Evolutionary conservation across 495 filamentous ascomycete species (phyloP).

Genomic region (Neurospora sp.): DNA sequence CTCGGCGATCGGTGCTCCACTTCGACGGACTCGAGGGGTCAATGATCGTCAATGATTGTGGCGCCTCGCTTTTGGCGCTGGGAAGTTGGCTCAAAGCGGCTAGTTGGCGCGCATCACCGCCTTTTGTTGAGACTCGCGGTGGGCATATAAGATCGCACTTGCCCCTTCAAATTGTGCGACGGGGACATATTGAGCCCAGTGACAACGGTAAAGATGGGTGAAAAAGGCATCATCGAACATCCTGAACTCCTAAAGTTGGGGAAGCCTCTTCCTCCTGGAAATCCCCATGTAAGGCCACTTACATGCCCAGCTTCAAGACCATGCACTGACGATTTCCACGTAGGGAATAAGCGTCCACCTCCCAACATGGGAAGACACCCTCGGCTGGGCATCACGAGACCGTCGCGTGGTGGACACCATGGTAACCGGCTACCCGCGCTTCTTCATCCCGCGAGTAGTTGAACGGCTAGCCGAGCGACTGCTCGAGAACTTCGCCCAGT

Average conservation of each 20-base stretch:
- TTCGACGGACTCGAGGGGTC: background rate
- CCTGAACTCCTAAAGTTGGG: constrained; percentile 9
- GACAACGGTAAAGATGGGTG: background rate
- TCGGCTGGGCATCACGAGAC: constrained; percentile 18
- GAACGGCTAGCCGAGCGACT: constrained; percentile 1
- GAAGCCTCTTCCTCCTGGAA: constrained; percentile 4
- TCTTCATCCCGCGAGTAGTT: constrained; percentile 12
- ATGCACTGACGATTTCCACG: background rate
- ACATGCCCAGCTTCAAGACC: background rate
- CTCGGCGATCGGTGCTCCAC: background rate
- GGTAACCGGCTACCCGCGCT: constrained; percentile 20
- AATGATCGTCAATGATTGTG: background rate
- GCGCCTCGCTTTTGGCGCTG: background rate
- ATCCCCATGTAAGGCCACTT: constrained; percentile 10
- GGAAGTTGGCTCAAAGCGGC: background rate
- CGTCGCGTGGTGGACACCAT: constrained; percentile 13
- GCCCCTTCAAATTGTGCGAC: background rate
- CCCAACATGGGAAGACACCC: constrained; percentile 17
- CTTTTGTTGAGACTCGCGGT: background rate
- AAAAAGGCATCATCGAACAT: background rate
- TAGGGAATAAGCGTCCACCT: constrained; percentile 21
- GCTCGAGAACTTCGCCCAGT: background rate
- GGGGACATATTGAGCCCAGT: background rate
- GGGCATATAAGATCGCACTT: background rate
- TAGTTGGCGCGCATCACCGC: background rate